Conservation (phyloP, 1,139 yeast species). For the Wickerhamomyces sp. region DNA sequence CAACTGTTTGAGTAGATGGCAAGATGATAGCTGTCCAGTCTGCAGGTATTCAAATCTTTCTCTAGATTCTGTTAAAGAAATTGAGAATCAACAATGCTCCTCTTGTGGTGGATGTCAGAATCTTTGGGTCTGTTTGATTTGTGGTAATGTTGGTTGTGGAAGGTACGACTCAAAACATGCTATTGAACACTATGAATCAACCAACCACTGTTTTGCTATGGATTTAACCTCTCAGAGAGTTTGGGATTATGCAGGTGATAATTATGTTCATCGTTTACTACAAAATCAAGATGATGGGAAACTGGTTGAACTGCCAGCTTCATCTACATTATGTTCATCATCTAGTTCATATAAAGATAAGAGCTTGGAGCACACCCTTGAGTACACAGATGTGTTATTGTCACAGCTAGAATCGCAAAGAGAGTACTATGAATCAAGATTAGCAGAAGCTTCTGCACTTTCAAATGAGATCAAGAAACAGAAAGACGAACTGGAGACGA, state of each 20-base stretch:
- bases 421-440: slow-evolving; percentile 68
- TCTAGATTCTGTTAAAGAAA: slow-evolving; percentile 16
- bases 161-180: slow-evolving; percentile 88
- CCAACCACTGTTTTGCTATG: slow-evolving; percentile 92
- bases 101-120: slow-evolving; percentile 61
- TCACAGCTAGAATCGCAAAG: slow-evolving; percentile 88
- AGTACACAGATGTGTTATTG: slow-evolving; percentile 72
- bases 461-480: slow-evolving; percentile 1
- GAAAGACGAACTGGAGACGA: slow-evolving; percentile 32
- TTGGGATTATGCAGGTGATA: slow-evolving; percentile 95
- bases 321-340: slow-evolving; percentile 11
- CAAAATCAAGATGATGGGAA: slow-evolving; percentile 87
- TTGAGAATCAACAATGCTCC: slow-evolving; percentile 32
- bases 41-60: slow-evolving; percentile 66
- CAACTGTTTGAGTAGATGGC: slow-evolving; percentile 84
- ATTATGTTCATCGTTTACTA: slow-evolving; percentile 80
- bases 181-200: slow-evolving; percentile 66
- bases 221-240: slow-evolving; percentile 80
- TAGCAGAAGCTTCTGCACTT: slow-evolving; percentile 37
- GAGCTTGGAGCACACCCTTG: slow-evolving; percentile 58
- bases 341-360: slow-evolving; percentile 25
- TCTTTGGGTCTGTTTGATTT: slow-evolving; percentile 85
- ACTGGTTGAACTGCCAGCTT: slow-evolving; percentile 57
- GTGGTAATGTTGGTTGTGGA: slow-evolving; percentile 91
- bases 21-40: slow-evolving; percentile 87